Evolutionary conservation across 75 land plant species (phyloP).

Genomic region (Gnetum montanum): DNA sequence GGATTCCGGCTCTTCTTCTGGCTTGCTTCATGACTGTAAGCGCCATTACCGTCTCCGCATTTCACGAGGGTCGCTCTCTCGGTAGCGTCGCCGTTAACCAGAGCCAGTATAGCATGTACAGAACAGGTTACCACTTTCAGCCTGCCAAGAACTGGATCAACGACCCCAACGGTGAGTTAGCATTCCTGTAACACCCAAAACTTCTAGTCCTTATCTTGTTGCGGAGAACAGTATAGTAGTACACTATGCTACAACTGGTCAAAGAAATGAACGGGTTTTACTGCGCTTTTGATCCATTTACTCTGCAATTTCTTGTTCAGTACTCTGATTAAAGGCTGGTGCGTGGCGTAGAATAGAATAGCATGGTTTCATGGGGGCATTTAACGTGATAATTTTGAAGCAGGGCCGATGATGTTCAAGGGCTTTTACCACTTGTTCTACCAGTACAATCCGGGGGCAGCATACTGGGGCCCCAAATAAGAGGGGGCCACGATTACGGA

Average conservation of each 20-base stretch:
- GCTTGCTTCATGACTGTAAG: too few relatives aligned
- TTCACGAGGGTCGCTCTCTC: too few relatives aligned
- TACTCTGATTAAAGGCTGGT: background rate
- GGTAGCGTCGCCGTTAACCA: too few relatives aligned
- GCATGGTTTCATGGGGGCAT: background rate
- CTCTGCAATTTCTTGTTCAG: background rate
- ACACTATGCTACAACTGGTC: background rate
- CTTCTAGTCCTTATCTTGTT: background rate
- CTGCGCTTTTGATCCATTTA: background rate
- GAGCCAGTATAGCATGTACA: too few relatives aligned
- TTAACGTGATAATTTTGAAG: background rate
- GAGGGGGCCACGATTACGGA: constrained; percentile 66
- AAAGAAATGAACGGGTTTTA: background rate
- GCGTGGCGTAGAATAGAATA: too few relatives aligned
- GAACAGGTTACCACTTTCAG: constrained; percentile 41
- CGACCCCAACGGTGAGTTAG: constrained; percentile 3
- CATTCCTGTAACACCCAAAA: background rate
- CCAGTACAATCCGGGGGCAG: constrained; percentile 28
- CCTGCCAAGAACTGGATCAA: constrained; percentile 43
- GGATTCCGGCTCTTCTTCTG: too few relatives aligned
- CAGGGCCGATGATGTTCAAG: constrained; percentile 30
- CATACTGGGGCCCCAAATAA: constrained; percentile 21
- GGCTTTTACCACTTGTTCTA: constrained; percentile 33
- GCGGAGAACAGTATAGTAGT: background rate
- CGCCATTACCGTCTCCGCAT: too few relatives aligned